Evolutionary conservation across 257 asterid genomes (phyloP), one percentile per base, ranked within the genome.

Genomic region (Capsicum rhomboideum): DNA sequence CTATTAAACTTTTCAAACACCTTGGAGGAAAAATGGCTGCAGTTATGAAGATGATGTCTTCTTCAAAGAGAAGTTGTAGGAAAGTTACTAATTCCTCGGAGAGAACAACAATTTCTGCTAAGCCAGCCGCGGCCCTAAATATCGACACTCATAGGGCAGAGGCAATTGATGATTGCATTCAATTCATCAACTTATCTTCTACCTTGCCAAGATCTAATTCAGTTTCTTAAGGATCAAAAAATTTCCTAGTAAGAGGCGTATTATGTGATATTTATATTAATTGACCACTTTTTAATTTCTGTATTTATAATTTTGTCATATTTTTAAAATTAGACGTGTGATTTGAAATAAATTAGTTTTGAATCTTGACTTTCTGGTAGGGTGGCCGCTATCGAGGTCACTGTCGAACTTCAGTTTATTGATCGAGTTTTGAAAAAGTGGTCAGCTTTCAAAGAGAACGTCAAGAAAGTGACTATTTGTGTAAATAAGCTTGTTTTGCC

Each of bases 141-240:
- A n/a, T 87, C 2, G 94, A 91, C 83, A 90, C 90, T 17, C 94
- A 91, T 16, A 88, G 94, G 42, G 91, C 90, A 16, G 93, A 91
- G 84, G 94, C 94, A 42, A 87, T 91, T 49, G 84, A 91, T 78
- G 94, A 91, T 53, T 91, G 94, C 54, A 91, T 91, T 26, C 85
- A 91, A 85, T 91, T 91, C 87, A 90, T 91, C 37, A 91, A 91
- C 77, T 86, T 91, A 0, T 90, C 94, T 1, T 87, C 94, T 1
- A 82, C 93, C n/a, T 61, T 89, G 34, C 90, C 87, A 21, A 87
- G 92, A 89, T 91, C 94, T 61, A 88, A 89, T 42, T 90, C 93
- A 0, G 86, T 80, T 1, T 63, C 84, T 0, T 75, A 49, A 49
- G 17, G 18, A 72, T 44, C 1, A 7, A 1, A 72, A 1, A 75